Evolutionary conservation across 2,329 filamentous ascomycete genomes (phyloP).

Genomic region (Corynespora cassiicola): DNA sequence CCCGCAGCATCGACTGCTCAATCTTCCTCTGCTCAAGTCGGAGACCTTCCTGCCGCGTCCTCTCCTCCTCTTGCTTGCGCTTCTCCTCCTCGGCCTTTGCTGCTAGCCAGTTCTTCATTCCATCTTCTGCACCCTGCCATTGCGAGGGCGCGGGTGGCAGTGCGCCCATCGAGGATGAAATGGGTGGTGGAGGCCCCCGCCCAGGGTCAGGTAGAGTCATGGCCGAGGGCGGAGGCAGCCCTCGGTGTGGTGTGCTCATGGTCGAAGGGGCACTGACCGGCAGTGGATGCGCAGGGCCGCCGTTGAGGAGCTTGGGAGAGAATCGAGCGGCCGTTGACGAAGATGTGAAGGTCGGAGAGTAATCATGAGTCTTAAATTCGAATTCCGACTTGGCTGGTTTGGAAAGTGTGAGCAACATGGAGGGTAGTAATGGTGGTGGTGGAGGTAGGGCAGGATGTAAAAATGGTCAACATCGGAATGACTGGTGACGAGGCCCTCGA

Average conservation of each 20-base stretch:
- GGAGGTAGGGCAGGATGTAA: conserved; percentile 21
- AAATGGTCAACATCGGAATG: conserved; percentile 42
- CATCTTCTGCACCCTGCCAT: conserved; percentile 59
- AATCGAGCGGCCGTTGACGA: conserved; percentile 46
- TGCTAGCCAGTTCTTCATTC: conserved; percentile 58
- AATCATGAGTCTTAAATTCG: conserved; percentile 58
- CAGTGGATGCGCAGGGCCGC: conserved; percentile 49
- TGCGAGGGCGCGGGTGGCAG: conserved; percentile 54
- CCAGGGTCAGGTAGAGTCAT: conserved; percentile 59
- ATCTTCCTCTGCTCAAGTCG: conserved; percentile 59
- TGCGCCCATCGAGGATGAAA: conserved; percentile 46
- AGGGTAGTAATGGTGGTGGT: conserved; percentile 27
- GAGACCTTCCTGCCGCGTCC: conserved; percentile 57
- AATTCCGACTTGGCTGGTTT: conserved; percentile 56
- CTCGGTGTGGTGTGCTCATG: conserved; percentile 61
- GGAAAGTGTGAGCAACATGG: conserved; percentile 60
- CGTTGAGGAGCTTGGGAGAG: conserved; percentile 49
- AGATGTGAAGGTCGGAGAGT: conserved; percentile 50
- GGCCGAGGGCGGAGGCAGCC: conserved; percentile 59
- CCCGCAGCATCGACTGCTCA: conserved; percentile 59
- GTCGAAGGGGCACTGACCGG: conserved; percentile 49
- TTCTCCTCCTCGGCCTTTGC: conserved; percentile 61
- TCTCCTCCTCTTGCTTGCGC: conserved; percentile 61
- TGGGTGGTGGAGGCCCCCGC: conserved; percentile 44
- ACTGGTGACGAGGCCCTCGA: conserved; percentile 34